Percentiles rank a stretch among this genome's conserved stretches.
These are phyloP conservation scores for Pseudopyricularia cyperi DNA, from an alignment of 2,329 filamentous ascomycete genomes.

Conservation along the genomic window DNA sequence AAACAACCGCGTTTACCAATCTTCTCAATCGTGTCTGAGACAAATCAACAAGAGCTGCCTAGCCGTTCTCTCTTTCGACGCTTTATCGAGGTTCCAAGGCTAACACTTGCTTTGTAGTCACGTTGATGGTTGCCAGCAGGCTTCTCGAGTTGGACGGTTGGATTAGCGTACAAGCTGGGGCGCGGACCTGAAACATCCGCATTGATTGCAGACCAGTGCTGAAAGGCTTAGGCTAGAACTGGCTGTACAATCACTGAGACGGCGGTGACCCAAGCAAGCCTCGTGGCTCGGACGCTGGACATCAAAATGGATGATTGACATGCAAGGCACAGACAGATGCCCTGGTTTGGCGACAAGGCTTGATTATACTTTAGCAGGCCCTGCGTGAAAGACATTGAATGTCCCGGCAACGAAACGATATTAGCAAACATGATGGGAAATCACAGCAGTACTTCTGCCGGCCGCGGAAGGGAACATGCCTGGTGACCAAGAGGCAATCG, in stretches of 20 bases:
- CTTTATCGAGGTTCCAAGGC: background rate
- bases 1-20: slow-evolving; percentile 32
- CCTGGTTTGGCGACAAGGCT: background rate
- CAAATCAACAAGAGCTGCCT: background rate
- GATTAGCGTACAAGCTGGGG: background rate
- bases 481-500: background rate
- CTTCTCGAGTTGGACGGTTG: background rate
- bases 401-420: background rate
- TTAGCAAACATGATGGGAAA: background rate
- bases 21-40: slow-evolving; percentile 20
- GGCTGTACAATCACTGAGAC: too few relatives aligned
- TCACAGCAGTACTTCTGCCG: background rate
- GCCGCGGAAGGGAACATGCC: background rate
- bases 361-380: background rate
- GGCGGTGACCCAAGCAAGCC: too few relatives aligned
- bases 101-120: background rate
- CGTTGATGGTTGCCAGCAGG: background rate
- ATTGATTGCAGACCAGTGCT: background rate
- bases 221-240: background rate
- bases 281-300: too few relatives aligned
- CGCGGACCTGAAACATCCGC: background rate
- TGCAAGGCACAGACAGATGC: background rate
- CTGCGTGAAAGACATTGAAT: background rate
- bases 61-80: background rate
- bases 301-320: background rate